Evolutionary conservation across 768 basidiomycete genomes (phyloP).

Genomic region (Suillus clintonianus): DNA sequence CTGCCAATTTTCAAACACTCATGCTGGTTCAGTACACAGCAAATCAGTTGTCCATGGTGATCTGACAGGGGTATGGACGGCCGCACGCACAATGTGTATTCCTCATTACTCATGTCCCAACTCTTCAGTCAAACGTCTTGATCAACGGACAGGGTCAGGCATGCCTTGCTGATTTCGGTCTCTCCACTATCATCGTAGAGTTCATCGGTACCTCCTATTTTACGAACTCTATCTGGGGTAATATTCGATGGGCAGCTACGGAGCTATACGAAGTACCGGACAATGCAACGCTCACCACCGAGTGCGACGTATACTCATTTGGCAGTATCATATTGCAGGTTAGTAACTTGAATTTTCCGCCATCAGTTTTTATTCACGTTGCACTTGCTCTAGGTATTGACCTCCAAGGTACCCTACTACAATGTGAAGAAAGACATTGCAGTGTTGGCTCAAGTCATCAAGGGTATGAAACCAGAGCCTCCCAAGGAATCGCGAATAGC

Average conservation of each 20-base stretch:
- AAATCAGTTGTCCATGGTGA: conserved; percentile 7
- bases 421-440: neutral
- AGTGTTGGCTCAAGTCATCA: neutral
- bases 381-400: conserved; percentile 1
- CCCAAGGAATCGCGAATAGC: neutral
- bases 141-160: conserved; percentile 41
- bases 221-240: conserved; percentile 37
- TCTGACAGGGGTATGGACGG: conserved; percentile 2
- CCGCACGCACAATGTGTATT: neutral
- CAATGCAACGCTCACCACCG: conserved; percentile 14
- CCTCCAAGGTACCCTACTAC: conserved; percentile 6
- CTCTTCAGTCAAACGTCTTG: conserved; percentile 42
- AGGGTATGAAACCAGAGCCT: neutral
- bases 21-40: conserved; percentile 1
- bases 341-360: neutral
- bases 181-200: conserved; percentile 26
- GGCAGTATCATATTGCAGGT: conserved; percentile 23
- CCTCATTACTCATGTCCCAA: neutral
- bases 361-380: neutral
- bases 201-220: conserved; percentile 29
- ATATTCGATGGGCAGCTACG: conserved; percentile 48
- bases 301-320: conserved; percentile 46
- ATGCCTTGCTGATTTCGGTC: conserved; percentile 51
- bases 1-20: neutral
- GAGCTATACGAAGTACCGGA: conserved; percentile 9